Evolutionary conservation across 192 early-diverging fungal species (phyloP).

Genomic region (Spizellomyces sp.): DNA sequence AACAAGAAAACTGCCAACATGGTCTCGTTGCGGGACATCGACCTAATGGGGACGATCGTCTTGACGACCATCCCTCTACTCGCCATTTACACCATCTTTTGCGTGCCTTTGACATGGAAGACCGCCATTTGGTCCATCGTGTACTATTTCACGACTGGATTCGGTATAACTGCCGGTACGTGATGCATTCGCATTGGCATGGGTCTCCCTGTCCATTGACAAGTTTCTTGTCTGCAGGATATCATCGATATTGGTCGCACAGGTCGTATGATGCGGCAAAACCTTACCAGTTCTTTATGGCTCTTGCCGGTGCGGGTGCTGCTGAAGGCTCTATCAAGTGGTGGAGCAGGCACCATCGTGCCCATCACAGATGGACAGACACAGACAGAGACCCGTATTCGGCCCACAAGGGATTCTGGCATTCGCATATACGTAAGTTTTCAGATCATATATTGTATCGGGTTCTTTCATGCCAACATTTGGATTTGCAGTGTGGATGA

Average conservation of each 20-base stretch:
- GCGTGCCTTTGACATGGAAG: slow-evolving; percentile 65
- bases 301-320: slow-evolving; percentile 46
- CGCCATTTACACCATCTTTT: slow-evolving; percentile 77
- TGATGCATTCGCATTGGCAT: slow-evolving; percentile 43
- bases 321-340: slow-evolving; percentile 56
- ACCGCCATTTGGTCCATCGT: slow-evolving; percentile 73
- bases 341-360: slow-evolving; percentile 55
- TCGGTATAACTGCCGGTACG: slow-evolving; percentile 68
- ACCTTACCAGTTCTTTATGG: slow-evolving; percentile 38
- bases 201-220: background rate
- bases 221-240: slow-evolving; percentile 26
- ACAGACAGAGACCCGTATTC: slow-evolving; percentile 58
- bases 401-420: slow-evolving; percentile 51
- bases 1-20: background rate
- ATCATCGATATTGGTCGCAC: slow-evolving; percentile 61
- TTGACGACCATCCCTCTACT: slow-evolving; percentile 67
- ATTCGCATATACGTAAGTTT: slow-evolving; percentile 47
- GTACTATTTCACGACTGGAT: slow-evolving; percentile 77
- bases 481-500: slow-evolving; percentile 39
- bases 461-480: background rate
- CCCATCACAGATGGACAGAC: slow-evolving; percentile 60
- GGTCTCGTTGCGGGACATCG: slow-evolving; percentile 34
- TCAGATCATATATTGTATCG: too few relatives aligned
- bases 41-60: slow-evolving; percentile 40
- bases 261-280: slow-evolving; percentile 49